A percentile compares a stretch with the other conserved stretches of the same genome.
Conservation (phyloP, 495 filamentous ascomycete genomes). For the Penicillium pulvis region DNA sequence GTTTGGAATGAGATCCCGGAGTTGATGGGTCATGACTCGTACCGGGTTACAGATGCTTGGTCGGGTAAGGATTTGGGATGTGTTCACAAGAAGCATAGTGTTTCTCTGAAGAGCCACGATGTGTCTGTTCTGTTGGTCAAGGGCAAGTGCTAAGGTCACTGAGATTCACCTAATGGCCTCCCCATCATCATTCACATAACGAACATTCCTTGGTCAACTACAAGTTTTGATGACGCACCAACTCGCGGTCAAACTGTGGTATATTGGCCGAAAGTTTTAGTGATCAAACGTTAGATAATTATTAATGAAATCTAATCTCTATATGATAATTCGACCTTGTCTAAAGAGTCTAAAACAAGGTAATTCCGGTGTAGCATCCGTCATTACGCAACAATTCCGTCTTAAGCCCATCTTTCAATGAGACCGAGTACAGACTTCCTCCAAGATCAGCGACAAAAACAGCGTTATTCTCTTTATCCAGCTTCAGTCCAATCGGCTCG, state of each 20-base stretch:
- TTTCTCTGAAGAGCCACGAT: conserved; percentile 50
- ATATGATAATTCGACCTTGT: neutral
- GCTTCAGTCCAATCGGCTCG: conserved; percentile 43
- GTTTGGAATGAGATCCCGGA: conserved; percentile 57
- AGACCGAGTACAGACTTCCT: conserved; percentile 48
- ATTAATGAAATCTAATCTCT: neutral
- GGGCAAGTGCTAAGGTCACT: conserved; percentile 27
- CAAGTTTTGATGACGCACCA: too few species aligned
- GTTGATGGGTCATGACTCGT: conserved; percentile 39
- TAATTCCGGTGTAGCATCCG: conserved; percentile 34
- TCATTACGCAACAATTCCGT: conserved; percentile 32
- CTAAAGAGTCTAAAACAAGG: conserved; percentile 16
- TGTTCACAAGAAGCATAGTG: conserved; percentile 36
- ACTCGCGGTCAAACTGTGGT: too few species aligned
- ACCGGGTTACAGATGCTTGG: conserved; percentile 57
- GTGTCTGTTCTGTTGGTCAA: conserved; percentile 47
- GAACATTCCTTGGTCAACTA: too few species aligned
- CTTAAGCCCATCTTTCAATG: conserved; percentile 44
- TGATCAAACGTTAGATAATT: too few species aligned
- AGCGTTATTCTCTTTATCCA: conserved; percentile 36
- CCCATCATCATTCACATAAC: too few species aligned
- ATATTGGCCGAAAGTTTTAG: too few species aligned
- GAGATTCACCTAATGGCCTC: neutral
- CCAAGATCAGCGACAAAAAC: conserved; percentile 52
- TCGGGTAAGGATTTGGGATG: conserved; percentile 52